Evolutionary conservation across 2,329 filamentous ascomycete genomes (phyloP), one percentile per base, ranked within the genome.

Genomic region (Elsinoe australis): DNA sequence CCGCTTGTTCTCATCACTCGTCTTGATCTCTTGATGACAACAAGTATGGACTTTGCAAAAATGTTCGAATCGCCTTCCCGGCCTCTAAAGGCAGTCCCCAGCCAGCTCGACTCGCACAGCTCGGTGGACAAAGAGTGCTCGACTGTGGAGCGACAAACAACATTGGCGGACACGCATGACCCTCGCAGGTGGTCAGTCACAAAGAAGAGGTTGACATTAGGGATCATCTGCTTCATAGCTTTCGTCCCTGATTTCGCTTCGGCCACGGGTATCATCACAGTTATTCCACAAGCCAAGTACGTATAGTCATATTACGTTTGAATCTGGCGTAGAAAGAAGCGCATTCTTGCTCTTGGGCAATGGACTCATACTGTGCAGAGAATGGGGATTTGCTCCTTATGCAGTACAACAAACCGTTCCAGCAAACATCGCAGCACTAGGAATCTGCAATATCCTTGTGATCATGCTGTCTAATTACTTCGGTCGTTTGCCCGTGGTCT

Each of bases 371-470:
- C n/a, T 5, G 3, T 7, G 3, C 17, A 53, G 44, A 14, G 53
- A 59, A 29, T 69, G 67, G 67, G 51, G 59, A 18, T 64, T 68
- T 57, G 61, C 61, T 5, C 53, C 59, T 7, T 63, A 67, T 47
- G 52, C 58, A 26, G 66, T 71, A 42, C 65, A 70, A 47, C 62
- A 67, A 45, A 64, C 61, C 0, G 61, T 65, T 42, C 65, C 64
- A 14, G 67, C 65, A 21, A 70, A 70, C 54, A 59, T 69, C 4
- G 70, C 71, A 56, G 67, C 68, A 64, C 55, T 71, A 1, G 70
- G 70, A 2, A 62, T 64, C 1, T 67, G 66, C 12, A 68, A 68
- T 8, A 49, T 69, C 7, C 55, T 69, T 19, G 61, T 65, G 7
- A 67, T 71, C n/a, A 61, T 60, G 21, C 54, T 71, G 0, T 59